Base-by-base conservation (phyloP, 2,329 filamentous ascomycete genomes). In the Pseudogymnoascus sp. region DNA sequence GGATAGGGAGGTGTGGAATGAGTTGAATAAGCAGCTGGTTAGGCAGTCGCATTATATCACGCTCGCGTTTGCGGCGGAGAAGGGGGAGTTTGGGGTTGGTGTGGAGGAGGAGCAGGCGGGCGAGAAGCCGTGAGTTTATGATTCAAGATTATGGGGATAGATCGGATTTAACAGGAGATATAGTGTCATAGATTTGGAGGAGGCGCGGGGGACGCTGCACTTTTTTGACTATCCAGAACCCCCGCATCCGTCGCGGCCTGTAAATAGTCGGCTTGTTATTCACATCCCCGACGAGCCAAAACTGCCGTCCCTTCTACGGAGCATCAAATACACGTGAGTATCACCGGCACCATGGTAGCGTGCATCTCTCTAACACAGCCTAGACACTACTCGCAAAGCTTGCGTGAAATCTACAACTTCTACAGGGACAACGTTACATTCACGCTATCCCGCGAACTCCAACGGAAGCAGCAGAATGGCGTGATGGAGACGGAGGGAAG, bases 141-240 rank as follows among this genome's bases (percentile, higher is more conserved):
- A 29, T 40, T 10, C 7, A 11, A 16, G 57, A 11, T 54, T 60
- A 60, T 21, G 36, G 63, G 65, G 5, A 60, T 7, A 62, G 47
- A 57, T 29, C 21, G n/a, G 14, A 61, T 31, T 42, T 66, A 37
- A 66, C 18, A 61, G 26, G 26, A 29, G 64, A 12, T 61, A 5
- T n/a, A 68, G 67, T 16, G 29, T 62, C 12, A 63, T 67, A 14
- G 62, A 80, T 40, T 75, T 81, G 42, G 78, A 82, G 65, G 68
- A 73, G 5, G 71, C 74, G 0, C 74, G 75, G 0, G 83, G 82
- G 16, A 78, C 80, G 3, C 71, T 87, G 64, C 76, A 80, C 51
- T 88, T 83, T 83, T 80, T 77, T 5, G 85, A 87, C 67, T 77
- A 86, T 51, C 85, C 85, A 1, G 85, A 87, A 66, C 83, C 84